phyloP scores from a whole-genome alignment of 148 eudicot species.

The Dianthus caryophyllus region DNA sequence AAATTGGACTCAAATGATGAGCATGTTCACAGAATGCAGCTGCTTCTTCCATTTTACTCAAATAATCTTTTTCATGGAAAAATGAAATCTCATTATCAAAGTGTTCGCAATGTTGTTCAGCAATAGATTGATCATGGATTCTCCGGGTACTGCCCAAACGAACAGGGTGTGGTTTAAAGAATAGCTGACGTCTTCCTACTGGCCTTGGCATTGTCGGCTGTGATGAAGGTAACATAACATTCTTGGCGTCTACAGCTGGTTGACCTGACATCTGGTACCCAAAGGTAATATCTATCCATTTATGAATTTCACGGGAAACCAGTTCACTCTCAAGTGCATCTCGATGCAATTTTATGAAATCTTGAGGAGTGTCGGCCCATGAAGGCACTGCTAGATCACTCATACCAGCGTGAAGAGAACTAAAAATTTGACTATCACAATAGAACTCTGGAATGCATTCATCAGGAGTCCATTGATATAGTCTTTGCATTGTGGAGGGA shows the following conservation, averaged over 20 bases:
- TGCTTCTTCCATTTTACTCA: slow-evolving; percentile 58
- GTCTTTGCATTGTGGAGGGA: slow-evolving; percentile 90
- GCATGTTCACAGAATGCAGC: slow-evolving; percentile 79
- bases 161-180: slow-evolving; percentile 79
- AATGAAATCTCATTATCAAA: slow-evolving; percentile 23
- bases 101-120: slow-evolving; percentile 3
- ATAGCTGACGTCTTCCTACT: slow-evolving; percentile 82
- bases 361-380: slow-evolving; percentile 77
- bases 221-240: slow-evolving; percentile 82
- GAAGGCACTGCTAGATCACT: slow-evolving; percentile 79
- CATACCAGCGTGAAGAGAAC: slow-evolving; percentile 81
- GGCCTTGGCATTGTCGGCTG: slow-evolving; percentile 59
- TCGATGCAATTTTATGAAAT: slow-evolving; percentile 76
- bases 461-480: slow-evolving; percentile 99
- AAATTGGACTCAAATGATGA: slow-evolving; percentile 62
- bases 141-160: slow-evolving; percentile 37
- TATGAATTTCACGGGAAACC: slow-evolving; percentile 75
- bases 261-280: slow-evolving; percentile 95
- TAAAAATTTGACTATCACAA: slow-evolving; percentile 73
- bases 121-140: slow-evolving; percentile 2
- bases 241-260: slow-evolving; percentile 85
- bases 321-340: slow-evolving; percentile 75
- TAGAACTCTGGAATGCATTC: slow-evolving; percentile 98
- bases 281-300: slow-evolving; percentile 96
- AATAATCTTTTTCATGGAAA: slow-evolving; percentile 32